Evolutionary conservation across 2,329 filamentous ascomycete species (phyloP), one percentile per base, ranked within the genome.

Genomic region (Juglanconis juglandina): DNA sequence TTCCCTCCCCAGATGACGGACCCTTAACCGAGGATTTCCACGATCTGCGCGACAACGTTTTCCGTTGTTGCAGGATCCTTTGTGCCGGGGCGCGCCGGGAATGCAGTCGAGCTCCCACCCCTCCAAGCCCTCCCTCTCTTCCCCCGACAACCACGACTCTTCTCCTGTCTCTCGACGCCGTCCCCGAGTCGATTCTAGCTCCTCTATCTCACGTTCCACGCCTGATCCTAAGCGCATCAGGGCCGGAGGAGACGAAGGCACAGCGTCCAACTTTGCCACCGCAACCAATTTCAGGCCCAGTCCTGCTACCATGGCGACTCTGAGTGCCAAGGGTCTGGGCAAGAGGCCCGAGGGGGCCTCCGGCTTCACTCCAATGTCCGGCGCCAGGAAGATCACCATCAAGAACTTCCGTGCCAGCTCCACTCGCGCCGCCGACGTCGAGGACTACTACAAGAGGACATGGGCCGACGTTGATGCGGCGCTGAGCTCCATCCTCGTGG

Each of bases 351-450:
- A 75, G 62, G 66, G 74, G 68, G 72, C 65, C 32, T 69, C 73
- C 24, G 74, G 77, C 54, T 91, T 93, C 70, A 90, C 89, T 66
- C 87, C 91, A 11, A 86, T 91, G 68, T 80, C 82, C 10, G 92
- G 92, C 37, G 87, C 91, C 24, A 93, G 89, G 79, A 93, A 89
- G 75, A 83, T 99, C 50, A 85, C 94, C n/a, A 91, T 99, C 68
- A 96, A 96, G 83, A 98, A 97, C 72, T 82, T 97, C 65, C 87
- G 89, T 61, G 82, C 84, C 1, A 81, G 81, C 17, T 76, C 83
- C n/a, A 81, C 82, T 60, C 71, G 75, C 44, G 69, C 76, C 56
- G 79, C 84, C 58, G 85, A 92, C 67, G 84, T 90, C 24, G 86
- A 90, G 64, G 81, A 85, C 64, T 98, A 96, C 77, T 91, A 96